Conservation (phyloP, 139 green algal genomes). For the Chlamydomonas schloesseri region DNA sequence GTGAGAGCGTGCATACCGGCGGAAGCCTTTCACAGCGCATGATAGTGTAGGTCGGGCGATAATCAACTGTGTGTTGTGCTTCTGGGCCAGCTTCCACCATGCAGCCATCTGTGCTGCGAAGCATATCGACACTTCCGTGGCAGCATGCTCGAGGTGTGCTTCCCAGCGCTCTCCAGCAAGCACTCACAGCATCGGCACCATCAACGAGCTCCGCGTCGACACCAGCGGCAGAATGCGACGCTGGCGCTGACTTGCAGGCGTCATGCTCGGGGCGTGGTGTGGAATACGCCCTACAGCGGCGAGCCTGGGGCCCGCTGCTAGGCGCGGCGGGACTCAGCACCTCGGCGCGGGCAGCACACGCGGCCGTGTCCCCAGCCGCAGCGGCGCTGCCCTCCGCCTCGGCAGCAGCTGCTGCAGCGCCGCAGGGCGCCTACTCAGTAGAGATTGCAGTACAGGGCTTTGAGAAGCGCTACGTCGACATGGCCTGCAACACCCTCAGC, state of each 20-base stretch:
- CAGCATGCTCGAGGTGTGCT: background rate
- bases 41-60: no score
- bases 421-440: background rate
- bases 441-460: conserved; percentile 49
- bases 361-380: background rate
- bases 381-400: background rate
- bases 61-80: no score
- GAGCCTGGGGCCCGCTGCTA: no score
- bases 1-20: no score
- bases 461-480: conserved; percentile 56
- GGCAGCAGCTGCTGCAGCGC: background rate
- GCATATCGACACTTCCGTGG: background rate
- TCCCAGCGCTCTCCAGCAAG: background rate
- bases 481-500: conserved; percentile 45
- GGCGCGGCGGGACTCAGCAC: background rate
- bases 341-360: background rate
- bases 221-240: no score
- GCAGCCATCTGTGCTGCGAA: conserved; percentile 18
- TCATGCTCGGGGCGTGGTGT: no score
- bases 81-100: background rate
- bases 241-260: no score
- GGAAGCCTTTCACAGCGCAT: no score
- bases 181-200: background rate
- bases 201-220: no score
- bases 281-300: no score